phyloP scores from a whole-genome alignment of 192 early-diverging fungal species.

The Linnemannia schmuckeri region DNA sequence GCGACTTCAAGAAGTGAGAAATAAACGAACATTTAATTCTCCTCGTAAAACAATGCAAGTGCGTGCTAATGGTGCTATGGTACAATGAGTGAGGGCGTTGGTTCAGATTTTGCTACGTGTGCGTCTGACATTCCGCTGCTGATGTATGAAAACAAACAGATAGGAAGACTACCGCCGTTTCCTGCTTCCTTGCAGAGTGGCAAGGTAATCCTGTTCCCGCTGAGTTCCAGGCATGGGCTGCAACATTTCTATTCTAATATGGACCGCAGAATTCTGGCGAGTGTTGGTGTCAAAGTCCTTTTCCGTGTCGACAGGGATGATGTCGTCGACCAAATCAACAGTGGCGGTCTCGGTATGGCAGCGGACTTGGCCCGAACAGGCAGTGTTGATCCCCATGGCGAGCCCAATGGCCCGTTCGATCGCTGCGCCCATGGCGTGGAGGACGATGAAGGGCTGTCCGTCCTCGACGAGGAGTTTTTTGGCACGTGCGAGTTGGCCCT shows the following conservation, averaged over 20 bases:
- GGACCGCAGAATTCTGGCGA: conserved; percentile 77
- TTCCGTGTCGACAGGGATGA: conserved; percentile 77
- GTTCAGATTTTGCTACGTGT: too few species aligned
- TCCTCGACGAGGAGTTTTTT: conserved; percentile 75
- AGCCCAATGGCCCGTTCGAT: conserved; percentile 77
- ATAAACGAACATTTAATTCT: neutral
- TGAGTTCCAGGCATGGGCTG: conserved; percentile 49
- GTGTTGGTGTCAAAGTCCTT: conserved; percentile 68
- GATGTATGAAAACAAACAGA: neutral
- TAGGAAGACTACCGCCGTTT: conserved; percentile 6
- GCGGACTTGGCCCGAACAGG: conserved; percentile 68
- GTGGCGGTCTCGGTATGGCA: conserved; percentile 77
- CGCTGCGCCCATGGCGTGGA: conserved; percentile 86
- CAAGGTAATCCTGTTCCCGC: conserved; percentile 9
- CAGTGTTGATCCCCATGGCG: conserved; percentile 71
- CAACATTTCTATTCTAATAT: conserved; percentile 70
- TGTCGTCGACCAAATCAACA: conserved; percentile 81
- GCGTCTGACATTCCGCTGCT: neutral
- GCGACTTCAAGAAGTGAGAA: neutral
- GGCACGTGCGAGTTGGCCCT: conserved; percentile 70
- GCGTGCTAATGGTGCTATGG: neutral
- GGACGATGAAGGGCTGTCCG: conserved; percentile 70
- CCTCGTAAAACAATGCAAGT: neutral
- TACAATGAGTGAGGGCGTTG: neutral
- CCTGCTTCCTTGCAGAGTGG: conserved; percentile 6